These are phyloP conservation scores for Dothidotthia symphoricarpi DNA, from an alignment of 2,329 filamentous ascomycete species.

Conservation along the genomic window DNA sequence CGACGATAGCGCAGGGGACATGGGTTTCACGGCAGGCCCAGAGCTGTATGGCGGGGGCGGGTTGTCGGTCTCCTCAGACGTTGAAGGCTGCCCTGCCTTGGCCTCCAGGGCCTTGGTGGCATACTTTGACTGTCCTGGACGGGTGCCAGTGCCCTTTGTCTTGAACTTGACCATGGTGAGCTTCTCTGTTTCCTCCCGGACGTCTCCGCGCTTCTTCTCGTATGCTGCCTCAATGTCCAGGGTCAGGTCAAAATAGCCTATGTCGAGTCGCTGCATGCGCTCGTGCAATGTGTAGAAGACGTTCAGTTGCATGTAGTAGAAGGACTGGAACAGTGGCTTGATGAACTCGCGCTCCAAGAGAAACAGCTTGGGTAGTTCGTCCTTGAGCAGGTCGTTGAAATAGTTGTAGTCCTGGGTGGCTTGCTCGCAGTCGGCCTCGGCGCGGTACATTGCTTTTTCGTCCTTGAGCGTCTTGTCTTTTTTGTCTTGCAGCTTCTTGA, in stretches of 20 bases:
- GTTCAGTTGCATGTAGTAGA: constrained; percentile 99
- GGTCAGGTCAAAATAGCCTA: constrained; percentile 94
- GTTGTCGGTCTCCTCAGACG: constrained; percentile 35
- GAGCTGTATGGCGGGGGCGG: constrained; percentile 45
- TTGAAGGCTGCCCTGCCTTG: constrained; percentile 32
- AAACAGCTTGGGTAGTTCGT: constrained; percentile 91
- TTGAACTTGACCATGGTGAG: constrained; percentile 89
- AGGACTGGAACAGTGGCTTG: constrained; percentile 93
- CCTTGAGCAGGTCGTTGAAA: constrained; percentile 95
- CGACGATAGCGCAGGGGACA: constrained; percentile 33
- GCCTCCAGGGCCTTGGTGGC: constrained; percentile 42
- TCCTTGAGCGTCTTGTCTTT: constrained; percentile 96
- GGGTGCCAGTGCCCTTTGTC: constrained; percentile 61
- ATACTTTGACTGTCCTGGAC: constrained; percentile 39
- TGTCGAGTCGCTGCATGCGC: constrained; percentile 95
- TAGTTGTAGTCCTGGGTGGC: constrained; percentile 96
- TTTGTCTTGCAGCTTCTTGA: constrained; percentile 97
- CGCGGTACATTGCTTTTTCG: constrained; percentile 95
- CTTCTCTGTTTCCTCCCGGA: constrained; percentile 79
- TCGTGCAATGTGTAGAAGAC: constrained; percentile 98
- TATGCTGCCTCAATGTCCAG: constrained; percentile 91
- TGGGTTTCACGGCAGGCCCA: constrained; percentile 19
- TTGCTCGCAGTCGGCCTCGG: constrained; percentile 85
- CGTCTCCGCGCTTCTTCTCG: constrained; percentile 80
- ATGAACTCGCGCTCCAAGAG: constrained; percentile 90